Evolutionary conservation across 345 rosid genomes (phyloP).

Genomic region (Atalantia buxifolia): DNA sequence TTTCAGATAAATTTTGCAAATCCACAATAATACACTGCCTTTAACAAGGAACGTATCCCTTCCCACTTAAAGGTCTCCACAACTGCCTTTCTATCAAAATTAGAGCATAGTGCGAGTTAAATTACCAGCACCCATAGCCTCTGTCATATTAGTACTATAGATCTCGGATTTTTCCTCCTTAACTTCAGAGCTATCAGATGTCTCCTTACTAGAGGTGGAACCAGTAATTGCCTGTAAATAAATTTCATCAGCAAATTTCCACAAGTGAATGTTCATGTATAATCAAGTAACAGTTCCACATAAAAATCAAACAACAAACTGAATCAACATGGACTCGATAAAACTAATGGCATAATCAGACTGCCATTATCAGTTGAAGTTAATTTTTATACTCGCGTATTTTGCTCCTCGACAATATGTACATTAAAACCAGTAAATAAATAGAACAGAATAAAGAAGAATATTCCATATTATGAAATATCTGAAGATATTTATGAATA

Average conservation of each 20-base stretch:
- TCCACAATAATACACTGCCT: not conserved
- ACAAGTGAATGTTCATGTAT: not conserved
- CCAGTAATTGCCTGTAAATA: conserved; percentile 59
- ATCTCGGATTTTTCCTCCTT: conserved; percentile 64
- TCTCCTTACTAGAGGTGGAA: conserved; percentile 55
- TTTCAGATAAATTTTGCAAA: not conserved
- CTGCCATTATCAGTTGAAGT: not conserved
- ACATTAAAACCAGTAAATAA: not conserved
- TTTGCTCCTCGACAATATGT: not conserved
- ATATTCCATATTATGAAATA: conserved; percentile 3
- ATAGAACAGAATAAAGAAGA: not conserved
- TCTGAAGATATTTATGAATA: not conserved
- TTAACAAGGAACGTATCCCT: not conserved
- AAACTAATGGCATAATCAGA: conserved; percentile 1
- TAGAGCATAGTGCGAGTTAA: conserved; percentile 6
- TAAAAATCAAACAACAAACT: not conserved
- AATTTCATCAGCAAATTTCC: not conserved
- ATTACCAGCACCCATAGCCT: conserved; percentile 98
- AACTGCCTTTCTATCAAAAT: not conserved
- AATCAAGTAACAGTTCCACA: not conserved
- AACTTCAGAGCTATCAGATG: conserved; percentile 35
- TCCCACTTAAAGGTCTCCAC: not conserved
- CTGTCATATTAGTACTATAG: conserved; percentile 88
- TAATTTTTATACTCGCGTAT: not conserved
- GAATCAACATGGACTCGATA: not conserved